Conservation (phyloP, 768 basidiomycete genomes). For the Mycena galericulata region DNA sequence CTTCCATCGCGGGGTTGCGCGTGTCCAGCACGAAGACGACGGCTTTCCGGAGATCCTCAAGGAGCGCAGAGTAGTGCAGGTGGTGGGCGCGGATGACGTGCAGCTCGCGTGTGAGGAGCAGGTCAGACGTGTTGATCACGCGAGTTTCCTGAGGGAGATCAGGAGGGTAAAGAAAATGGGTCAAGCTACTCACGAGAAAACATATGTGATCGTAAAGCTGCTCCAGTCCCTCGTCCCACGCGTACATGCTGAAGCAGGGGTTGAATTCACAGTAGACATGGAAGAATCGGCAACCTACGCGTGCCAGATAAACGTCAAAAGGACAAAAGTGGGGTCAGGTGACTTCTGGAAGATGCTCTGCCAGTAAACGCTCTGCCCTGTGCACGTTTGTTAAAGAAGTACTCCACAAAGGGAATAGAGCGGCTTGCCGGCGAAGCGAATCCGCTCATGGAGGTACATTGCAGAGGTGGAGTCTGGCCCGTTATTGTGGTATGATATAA, state of each 20-base stretch:
- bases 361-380: conserved; percentile 62
- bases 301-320: conserved; percentile 69
- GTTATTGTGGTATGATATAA: conserved; percentile 61
- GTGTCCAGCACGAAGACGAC: conserved; percentile 63
- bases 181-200: conserved; percentile 51
- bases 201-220: conserved; percentile 63
- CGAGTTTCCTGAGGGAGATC: conserved; percentile 56
- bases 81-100: conserved; percentile 72
- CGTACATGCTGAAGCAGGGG: conserved; percentile 52
- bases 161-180: background rate
- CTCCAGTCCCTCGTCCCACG: conserved; percentile 72
- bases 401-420: background rate
- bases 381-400: background rate
- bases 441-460: conserved; percentile 56
- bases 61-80: conserved; percentile 66
- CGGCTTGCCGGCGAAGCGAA: conserved; percentile 58
- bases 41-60: conserved; percentile 66
- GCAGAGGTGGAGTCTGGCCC: conserved; percentile 56
- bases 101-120: conserved; percentile 63
- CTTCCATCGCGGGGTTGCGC: conserved; percentile 64
- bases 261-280: background rate
- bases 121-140: conserved; percentile 56
- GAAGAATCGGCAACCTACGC: conserved; percentile 39
- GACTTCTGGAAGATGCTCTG: conserved; percentile 54
- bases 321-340: conserved; percentile 66